Percentiles rank a stretch among this genome's conserved stretches.
Evolutionary conservation across 352 stramenopile genomes (phyloP).

Genomic region (Globisporangium abappressorium): DNA sequence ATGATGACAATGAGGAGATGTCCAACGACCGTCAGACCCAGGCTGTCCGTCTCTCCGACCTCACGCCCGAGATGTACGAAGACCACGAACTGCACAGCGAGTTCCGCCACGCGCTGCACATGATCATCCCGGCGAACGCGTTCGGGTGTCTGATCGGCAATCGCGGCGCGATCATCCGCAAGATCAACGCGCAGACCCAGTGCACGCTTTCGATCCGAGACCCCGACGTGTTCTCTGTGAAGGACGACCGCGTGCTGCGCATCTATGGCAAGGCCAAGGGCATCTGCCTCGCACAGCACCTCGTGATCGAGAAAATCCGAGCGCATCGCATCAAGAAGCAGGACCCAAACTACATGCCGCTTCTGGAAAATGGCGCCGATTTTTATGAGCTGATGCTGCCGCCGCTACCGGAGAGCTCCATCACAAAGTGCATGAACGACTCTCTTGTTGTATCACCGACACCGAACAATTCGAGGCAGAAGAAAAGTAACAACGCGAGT

Average conservation of each 20-base stretch:
- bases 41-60: slow-evolving; percentile 7
- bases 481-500: slow-evolving; percentile 1
- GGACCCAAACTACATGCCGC: slow-evolving; percentile 52
- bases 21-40: not conserved
- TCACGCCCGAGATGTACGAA: slow-evolving; percentile 50
- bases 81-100: slow-evolving; percentile 52
- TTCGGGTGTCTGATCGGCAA: slow-evolving; percentile 50
- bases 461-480: not conserved
- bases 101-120: slow-evolving; percentile 54
- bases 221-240: slow-evolving; percentile 31
- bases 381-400: slow-evolving; percentile 15
- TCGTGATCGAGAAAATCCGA: slow-evolving; percentile 58
- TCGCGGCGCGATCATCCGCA: slow-evolving; percentile 46
- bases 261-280: slow-evolving; percentile 54
- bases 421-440: slow-evolving; percentile 40
- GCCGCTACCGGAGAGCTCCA: slow-evolving; percentile 31
- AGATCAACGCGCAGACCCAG: slow-evolving; percentile 37
- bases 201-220: slow-evolving; percentile 60
- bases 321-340: slow-evolving; percentile 36
- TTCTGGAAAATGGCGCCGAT: slow-evolving; percentile 16
- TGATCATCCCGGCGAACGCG: slow-evolving; percentile 57
- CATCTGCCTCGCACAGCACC: slow-evolving; percentile 59
- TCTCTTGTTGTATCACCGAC: slow-evolving; percentile 17
- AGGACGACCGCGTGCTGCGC: slow-evolving; percentile 53
- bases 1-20: not conserved